Evolutionary conservation across 805 yeast species (phyloP), one percentile per base, ranked within the genome.

Genomic region (Sugiyamaella valdiviana): DNA sequence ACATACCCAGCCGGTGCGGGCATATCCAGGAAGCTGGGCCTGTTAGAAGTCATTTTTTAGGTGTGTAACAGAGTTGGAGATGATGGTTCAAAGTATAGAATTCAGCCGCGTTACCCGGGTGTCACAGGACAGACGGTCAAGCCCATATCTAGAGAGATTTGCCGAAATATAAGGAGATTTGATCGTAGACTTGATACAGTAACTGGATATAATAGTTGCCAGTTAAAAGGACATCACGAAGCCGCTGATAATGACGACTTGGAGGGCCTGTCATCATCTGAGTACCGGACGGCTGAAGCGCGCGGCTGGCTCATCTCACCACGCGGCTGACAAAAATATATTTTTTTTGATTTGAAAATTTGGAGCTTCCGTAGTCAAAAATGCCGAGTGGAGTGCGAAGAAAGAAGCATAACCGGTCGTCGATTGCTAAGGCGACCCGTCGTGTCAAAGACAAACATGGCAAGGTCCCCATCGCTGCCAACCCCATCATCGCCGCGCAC

Each of bases 1-100:
- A 89, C 77, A 62, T 91, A 91, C 5, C 95, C 95, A 1, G 83
- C 77, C 0, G 99, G 99, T 0, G 98, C 83, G 52, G 80, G 80
- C 68, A 85, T 87, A 60, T 84, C 88, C 42, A 91, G 70, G 65
- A 93, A 93, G 52, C 63, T 62, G 17, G 38, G 39, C 32, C 38
- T 45, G 19, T 39, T 45, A 15, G 36, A 23, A 12, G 44, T 21
- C 44, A 41, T 41, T 19, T 16, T 41, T 3, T 3, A n/a, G n/a
- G n/a, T n/a, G 14, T 26, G 32, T 10, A 4, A n/a, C 10, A 10
- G 14, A 26, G 32, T n/a, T 26, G 32, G 9, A 7, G 10, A 24
- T 24, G 29, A 6, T 26, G 14, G 32, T 26, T 12, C 14, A 6
- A 12, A 26, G 32, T 26, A 10, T n/a, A n/a, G n/a, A n/a, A n/a